phyloP scores from a whole-genome alignment of 192 early-diverging fungal species.

The Gigaspora rosea region DNA sequence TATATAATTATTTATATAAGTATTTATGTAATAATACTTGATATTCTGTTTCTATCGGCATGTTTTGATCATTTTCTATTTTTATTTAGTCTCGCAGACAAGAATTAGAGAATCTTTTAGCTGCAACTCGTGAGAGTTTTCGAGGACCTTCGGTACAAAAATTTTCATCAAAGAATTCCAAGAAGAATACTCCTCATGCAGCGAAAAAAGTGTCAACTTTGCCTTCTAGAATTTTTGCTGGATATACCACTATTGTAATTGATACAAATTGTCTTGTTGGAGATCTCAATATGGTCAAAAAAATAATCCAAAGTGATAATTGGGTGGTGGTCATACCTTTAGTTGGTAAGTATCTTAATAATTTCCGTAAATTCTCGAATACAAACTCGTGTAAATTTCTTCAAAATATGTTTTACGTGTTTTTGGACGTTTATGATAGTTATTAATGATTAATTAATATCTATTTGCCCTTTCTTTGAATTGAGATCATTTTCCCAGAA shows the following conservation, averaged over 20 bases:
- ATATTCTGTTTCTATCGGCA: too few relatives aligned
- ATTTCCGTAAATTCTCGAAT: not conserved
- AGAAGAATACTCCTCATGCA: slow-evolving; percentile 17
- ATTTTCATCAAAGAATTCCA: slow-evolving; percentile 5
- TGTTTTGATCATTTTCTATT: not conserved
- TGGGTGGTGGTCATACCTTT: slow-evolving; percentile 58
- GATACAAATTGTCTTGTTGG: slow-evolving; percentile 64
- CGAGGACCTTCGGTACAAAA: slow-evolving; percentile 25
- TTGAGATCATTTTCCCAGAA: too few relatives aligned
- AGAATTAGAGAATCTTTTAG: slow-evolving; percentile 18
- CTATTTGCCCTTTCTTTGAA: too few relatives aligned
- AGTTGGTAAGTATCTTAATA: slow-evolving; percentile 42
- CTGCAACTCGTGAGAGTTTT: not conserved
- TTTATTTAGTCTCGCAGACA: slow-evolving; percentile 1
- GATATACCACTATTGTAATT: slow-evolving; percentile 48
- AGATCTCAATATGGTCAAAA: slow-evolving; percentile 47
- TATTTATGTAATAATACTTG: too few relatives aligned
- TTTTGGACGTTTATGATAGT: too few relatives aligned
- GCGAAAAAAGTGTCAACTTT: not conserved
- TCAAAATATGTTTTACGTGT: too few relatives aligned
- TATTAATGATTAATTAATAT: too few relatives aligned
- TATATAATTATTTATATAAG: too few relatives aligned
- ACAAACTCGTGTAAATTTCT: not conserved
- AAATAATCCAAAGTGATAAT: slow-evolving; percentile 44
- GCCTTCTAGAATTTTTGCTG: slow-evolving; percentile 33